A percentile compares a stretch with the other conserved stretches of the same genome.
phyloP scores from a whole-genome alignment of 2,329 filamentous ascomycete species.

The Colletotrichum australisinense region DNA sequence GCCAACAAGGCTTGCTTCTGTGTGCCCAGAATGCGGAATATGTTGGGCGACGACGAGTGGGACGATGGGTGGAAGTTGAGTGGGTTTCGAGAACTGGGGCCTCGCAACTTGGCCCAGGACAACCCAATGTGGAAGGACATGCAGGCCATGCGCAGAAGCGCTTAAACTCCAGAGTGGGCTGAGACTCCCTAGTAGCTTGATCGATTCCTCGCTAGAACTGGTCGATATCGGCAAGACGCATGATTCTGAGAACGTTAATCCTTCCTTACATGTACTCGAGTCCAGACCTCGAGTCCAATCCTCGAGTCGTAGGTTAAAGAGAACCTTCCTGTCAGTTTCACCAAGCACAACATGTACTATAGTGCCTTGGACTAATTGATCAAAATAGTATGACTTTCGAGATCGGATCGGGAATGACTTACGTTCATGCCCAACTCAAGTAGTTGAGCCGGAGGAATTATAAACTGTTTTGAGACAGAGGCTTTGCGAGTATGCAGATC shows the following conservation, averaged over 20 bases:
- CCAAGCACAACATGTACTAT: too few species aligned
- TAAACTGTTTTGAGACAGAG: too few species aligned
- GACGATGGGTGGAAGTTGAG: background rate
- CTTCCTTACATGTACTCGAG: too few species aligned
- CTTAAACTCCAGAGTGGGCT: background rate
- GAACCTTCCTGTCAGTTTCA: too few species aligned
- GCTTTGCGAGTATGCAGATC: too few species aligned
- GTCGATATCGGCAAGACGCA: background rate
- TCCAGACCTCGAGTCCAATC: too few species aligned
- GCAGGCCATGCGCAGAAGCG: background rate
- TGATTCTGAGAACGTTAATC: background rate
- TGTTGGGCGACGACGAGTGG: background rate
- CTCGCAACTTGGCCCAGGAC: background rate
- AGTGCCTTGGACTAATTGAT: too few species aligned
- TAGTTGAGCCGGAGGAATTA: too few species aligned
- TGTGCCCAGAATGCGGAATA: accelerated
- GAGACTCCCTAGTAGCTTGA: background rate
- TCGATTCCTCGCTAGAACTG: background rate
- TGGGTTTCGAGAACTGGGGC: background rate
- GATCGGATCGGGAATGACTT: too few species aligned
- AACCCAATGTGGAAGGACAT: background rate
- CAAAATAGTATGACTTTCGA: too few species aligned
- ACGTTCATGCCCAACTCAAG: too few species aligned
- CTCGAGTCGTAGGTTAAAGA: too few species aligned
- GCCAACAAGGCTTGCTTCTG: conserved; percentile 16